Conservation (phyloP, 805 yeast species). For the Metschnikowia dekortorum region DNA sequence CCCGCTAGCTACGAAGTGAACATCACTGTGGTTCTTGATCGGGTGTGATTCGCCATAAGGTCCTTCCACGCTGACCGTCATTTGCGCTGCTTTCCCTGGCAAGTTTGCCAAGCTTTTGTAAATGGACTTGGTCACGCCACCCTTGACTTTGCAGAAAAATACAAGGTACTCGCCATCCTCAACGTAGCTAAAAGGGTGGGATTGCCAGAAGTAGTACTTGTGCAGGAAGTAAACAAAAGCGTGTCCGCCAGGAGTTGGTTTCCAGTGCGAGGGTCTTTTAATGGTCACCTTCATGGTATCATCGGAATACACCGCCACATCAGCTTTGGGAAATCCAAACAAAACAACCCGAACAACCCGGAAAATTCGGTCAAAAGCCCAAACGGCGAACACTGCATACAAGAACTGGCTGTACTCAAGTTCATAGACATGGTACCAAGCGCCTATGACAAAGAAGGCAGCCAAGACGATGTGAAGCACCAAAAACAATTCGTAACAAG, state of each 20-base stretch:
- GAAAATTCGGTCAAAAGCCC: constrained; percentile 46
- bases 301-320: constrained; percentile 32
- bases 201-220: constrained; percentile 55
- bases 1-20: constrained; percentile 67
- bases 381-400: constrained; percentile 55
- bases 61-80: constrained; percentile 51
- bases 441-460: constrained; percentile 18
- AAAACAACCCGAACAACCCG: constrained; percentile 27
- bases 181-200: constrained; percentile 53
- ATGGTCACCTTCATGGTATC: constrained; percentile 46
- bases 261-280: constrained; percentile 46
- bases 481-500: constrained; percentile 22
- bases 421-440: constrained; percentile 15
- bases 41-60: constrained; percentile 62
- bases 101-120: constrained; percentile 21
- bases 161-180: constrained; percentile 19
- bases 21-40: constrained; percentile 46
- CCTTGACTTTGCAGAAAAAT: constrained; percentile 34
- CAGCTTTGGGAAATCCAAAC: constrained; percentile 37
- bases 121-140: constrained; percentile 33
- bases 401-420: constrained; percentile 28
- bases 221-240: constrained; percentile 55
- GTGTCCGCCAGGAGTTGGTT: constrained; percentile 51
- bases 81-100: constrained; percentile 25
- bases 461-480: constrained; percentile 22